phyloP scores from a whole-genome alignment of 495 filamentous ascomycete species.

The Aspergillus carlsbadensis region DNA sequence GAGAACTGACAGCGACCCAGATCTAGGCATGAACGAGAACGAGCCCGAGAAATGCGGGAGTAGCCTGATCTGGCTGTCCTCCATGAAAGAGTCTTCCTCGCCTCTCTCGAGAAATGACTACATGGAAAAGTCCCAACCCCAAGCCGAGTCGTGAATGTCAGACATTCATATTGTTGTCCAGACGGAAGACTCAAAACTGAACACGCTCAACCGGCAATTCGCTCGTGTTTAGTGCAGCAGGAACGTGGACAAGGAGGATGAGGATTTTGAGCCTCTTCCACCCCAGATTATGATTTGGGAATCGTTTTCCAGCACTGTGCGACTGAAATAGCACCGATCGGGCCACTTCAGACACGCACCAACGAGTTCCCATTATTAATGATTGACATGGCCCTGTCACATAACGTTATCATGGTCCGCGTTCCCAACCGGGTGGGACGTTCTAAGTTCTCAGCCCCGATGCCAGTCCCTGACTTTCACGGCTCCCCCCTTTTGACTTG shows the following conservation, averaged over 20 bases:
- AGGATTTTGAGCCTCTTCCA: conserved; percentile 20
- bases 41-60: conserved; percentile 11
- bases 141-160: too few relatives aligned
- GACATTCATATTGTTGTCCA: too few relatives aligned
- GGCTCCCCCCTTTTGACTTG: background rate
- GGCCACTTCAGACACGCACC: background rate
- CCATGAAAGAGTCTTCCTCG: background rate
- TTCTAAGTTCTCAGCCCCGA: conserved; percentile 3
- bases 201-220: background rate
- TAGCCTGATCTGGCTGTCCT: background rate
- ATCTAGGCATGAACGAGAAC: background rate
- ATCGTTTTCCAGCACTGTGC: background rate
- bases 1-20: background rate
- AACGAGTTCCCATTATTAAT: background rate
- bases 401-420: background rate
- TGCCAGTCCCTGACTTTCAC: background rate
- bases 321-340: background rate
- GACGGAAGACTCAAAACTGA: too few relatives aligned
- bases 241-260: conserved; percentile 6
- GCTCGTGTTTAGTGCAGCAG: background rate
- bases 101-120: too few relatives aligned
- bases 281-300: conserved; percentile 4
- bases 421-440: conserved; percentile 14
- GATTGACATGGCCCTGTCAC: conserved; percentile 1
- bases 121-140: background rate